These are phyloP conservation scores for Ceratopteris richardii DNA, from an alignment of 75 land plant species.

Conservation along the genomic window DNA sequence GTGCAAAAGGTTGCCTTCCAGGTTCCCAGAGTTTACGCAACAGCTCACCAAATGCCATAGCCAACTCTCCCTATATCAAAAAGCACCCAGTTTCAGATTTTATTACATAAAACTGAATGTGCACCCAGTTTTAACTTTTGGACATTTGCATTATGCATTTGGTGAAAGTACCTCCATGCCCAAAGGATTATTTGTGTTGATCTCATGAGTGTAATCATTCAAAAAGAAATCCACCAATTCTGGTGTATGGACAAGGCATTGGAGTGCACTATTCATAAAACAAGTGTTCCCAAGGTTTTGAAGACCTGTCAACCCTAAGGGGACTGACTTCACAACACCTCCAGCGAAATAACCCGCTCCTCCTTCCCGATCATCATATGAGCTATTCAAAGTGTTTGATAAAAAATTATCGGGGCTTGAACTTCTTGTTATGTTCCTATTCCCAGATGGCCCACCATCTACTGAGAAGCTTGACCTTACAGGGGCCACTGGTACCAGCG, in stretches of 20 bases:
- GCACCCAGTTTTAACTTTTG: not conserved
- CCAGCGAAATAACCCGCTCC: constrained; percentile 20
- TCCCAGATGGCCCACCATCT: constrained; percentile 49
- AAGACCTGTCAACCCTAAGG: constrained; percentile 58
- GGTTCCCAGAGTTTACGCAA: constrained; percentile 68
- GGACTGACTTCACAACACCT: constrained; percentile 23
- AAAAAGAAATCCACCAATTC: constrained; percentile 61
- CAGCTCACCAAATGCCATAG: constrained; percentile 72
- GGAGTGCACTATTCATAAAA: constrained; percentile 83
- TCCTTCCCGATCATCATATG: constrained; percentile 13
- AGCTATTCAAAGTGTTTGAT: constrained; percentile 8
- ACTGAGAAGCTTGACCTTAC: constrained; percentile 41
- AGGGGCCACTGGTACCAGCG: constrained; percentile 53
- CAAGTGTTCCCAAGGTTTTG: constrained; percentile 84
- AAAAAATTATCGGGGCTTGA: constrained; percentile 17
- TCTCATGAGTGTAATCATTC: constrained; percentile 53
- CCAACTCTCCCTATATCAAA: constrained; percentile 65
- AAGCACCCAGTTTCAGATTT: not conserved
- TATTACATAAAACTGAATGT: not conserved
- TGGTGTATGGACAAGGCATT: constrained; percentile 72
- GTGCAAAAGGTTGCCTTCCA: constrained; percentile 60
- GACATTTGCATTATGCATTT: too few relatives aligned
- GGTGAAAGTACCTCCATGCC: constrained; percentile 52
- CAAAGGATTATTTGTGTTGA: constrained; percentile 60
- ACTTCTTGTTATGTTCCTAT: constrained; percentile 28